Evolutionary conservation across 495 filamentous ascomycete genomes (phyloP).

Genomic region (Pyrenula massariospora): DNA sequence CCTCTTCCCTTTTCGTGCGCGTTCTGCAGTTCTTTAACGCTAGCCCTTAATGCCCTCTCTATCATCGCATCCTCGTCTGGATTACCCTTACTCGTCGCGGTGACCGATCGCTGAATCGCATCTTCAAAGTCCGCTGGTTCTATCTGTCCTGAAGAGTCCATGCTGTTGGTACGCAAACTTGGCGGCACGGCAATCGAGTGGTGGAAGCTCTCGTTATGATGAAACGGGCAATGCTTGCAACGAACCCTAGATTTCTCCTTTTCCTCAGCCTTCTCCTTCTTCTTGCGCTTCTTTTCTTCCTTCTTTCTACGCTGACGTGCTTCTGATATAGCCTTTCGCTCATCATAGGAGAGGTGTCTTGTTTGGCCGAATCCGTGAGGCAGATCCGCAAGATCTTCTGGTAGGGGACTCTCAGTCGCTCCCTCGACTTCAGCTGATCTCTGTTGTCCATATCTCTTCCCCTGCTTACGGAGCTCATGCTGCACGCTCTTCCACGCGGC

Average conservation of each 20-base stretch:
- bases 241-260: constrained; percentile 12
- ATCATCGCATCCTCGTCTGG: constrained; percentile 53
- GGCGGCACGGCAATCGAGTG: constrained; percentile 1
- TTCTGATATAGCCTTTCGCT: constrained; percentile 36
- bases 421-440: constrained; percentile 6
- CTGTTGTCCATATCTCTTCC: constrained; percentile 9
- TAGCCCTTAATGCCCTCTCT: constrained; percentile 58
- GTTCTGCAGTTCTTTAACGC: constrained; percentile 45
- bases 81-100: constrained; percentile 55
- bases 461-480: constrained; percentile 39
- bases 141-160: background rate
- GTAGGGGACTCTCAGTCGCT: constrained; percentile 2
- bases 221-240: constrained; percentile 12
- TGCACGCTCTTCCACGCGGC: constrained; percentile 42
- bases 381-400: constrained; percentile 4
- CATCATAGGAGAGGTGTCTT: constrained; percentile 23
- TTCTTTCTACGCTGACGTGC: constrained; percentile 15
- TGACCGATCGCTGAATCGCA: constrained; percentile 56
- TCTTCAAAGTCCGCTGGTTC: constrained; percentile 44
- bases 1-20: constrained; percentile 15
- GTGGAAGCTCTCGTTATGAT: background rate
- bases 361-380: constrained; percentile 28
- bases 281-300: constrained; percentile 21
- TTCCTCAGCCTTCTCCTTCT: constrained; percentile 5
- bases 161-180: constrained; percentile 1